Base-by-base conservation (phyloP, 306 rosid species). In the Hippophae rhamnoides region DNA sequence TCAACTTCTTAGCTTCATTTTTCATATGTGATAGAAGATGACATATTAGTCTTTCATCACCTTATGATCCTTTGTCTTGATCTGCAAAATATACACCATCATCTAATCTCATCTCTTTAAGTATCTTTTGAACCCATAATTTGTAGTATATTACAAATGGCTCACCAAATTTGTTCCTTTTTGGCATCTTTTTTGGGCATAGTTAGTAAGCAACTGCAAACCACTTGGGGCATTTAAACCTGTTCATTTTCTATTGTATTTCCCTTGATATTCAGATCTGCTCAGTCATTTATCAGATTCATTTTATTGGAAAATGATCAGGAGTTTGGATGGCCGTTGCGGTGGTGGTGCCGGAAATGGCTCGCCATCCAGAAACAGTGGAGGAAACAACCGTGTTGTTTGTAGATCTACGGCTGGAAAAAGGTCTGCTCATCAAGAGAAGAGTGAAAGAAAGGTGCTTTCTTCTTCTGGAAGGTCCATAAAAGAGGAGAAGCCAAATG, bases 241-340 rank as follows among this genome's bases (percentile, higher is more conserved):
- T 8, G n/a, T 49, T 49, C 53, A 13, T 49, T 23, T 10, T 49
- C 53, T 49, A 6, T 10, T 13, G 8, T 11, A 0, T 23, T 47
- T 8, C 8, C 4, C 38, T 31, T 31, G 38, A 31, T 31, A 31
- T 31, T 31, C 38, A 31, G 38, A 31, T 31, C 10, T 52, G 48
- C 52, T 46, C 50, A 57, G 55, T 48, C 63, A 47, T 57, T 42
- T 55, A 46, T 63, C 43, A 7, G 9, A 9, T 27, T 47, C 10
- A 47, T 31, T 38, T 38, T 61, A 43, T 41, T 64, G 58, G 63
- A 67, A 47, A 66, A 73, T 76, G 82, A 64, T 9, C 64, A 84
- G 90, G 87, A 81, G 73, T 55, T 66, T 81, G 68, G 86, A 81
- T 31, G 87, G 78, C 51, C 71, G 77, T 56, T 73, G 78, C 8